A percentile compares a stretch with the other conserved stretches of the same genome.
These are phyloP conservation scores for Neonectria coccinea DNA, from an alignment of 2,329 filamentous ascomycete species.

Conservation along the genomic window DNA sequence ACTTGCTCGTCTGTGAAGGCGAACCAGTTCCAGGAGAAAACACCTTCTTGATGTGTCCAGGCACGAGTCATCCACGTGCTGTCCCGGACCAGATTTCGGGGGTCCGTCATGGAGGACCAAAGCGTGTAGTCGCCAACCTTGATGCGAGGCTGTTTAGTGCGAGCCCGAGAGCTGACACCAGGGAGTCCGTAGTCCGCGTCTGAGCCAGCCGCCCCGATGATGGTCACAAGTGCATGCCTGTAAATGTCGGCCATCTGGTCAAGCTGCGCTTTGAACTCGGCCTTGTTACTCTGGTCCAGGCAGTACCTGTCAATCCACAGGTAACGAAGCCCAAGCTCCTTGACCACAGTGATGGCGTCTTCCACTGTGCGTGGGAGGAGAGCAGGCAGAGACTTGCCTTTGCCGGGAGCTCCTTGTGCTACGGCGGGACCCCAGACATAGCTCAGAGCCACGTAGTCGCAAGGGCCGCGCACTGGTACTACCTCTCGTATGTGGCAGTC, in stretches of 20 bases:
- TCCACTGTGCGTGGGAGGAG: slow-evolving; percentile 24
- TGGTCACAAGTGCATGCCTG: slow-evolving; percentile 23
- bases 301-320: slow-evolving; percentile 30
- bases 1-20: slow-evolving; percentile 30
- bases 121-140: slow-evolving; percentile 22
- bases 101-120: slow-evolving; percentile 28
- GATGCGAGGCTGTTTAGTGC: slow-evolving; percentile 20
- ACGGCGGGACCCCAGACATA: slow-evolving; percentile 23
- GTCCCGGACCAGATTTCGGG: slow-evolving; percentile 9
- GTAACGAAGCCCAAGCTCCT: slow-evolving; percentile 22
- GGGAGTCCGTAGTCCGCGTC: slow-evolving; percentile 25
- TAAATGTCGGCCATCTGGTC: slow-evolving; percentile 29
- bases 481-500: slow-evolving; percentile 23
- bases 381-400: slow-evolving; percentile 9
- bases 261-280: slow-evolving; percentile 24
- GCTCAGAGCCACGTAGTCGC: slow-evolving; percentile 26
- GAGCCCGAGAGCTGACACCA: slow-evolving; percentile 17
- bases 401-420: not conserved
- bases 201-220: slow-evolving; percentile 24
- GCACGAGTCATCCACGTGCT: slow-evolving; percentile 28
- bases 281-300: slow-evolving; percentile 25
- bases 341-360: slow-evolving; percentile 26
- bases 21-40: slow-evolving; percentile 26
- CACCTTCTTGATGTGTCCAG: slow-evolving; percentile 27
- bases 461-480: slow-evolving; percentile 14